Base-by-base conservation (phyloP, 192 early-diverging fungal genomes). In the Pecoramyces ruminantium region DNA sequence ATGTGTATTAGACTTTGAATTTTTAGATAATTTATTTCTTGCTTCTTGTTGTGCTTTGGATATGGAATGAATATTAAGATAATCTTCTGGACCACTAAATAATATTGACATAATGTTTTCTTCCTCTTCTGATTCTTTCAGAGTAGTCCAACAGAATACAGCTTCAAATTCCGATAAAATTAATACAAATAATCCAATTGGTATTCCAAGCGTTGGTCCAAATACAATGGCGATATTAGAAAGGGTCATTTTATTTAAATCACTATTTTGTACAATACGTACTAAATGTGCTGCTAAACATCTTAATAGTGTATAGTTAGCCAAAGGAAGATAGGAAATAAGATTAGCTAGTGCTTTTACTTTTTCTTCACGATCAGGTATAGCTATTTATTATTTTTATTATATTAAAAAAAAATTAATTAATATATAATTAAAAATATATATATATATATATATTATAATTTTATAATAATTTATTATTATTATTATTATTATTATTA, bases 211-310 rank as follows among this genome's bases (percentile, higher is more conserved):
- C 11, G 97, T 97, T 25, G 96, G 96, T 29, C 95, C 92, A 83
- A 98, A 98, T 14, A 99, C 96, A 80, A 98, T 99, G 78, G 95
- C 94, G 38, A 99, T 91, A 88, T 98, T 98, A n/a, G 94, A 91
- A 78, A 96, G 88, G 13, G 93, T 97, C 97, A 99, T 99, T 84
- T 92, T 93, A 88, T 99, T 99, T 30, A 91, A 86, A 38, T 93
- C 92, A n/a, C 91, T 87, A 78, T 92, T 88, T 81, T 93, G 92
- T 25, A 98, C 97, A 78, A 99, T 92, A 51, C 93, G 87, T 79
- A 97, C 92, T 80, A 99, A 90, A 82, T 99, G 97, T 0, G 93
- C 96, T 1, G 94, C 93, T 79, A 99, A 84, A 4, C 92, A 92
- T 38, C 93, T 90, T 29, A 99, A 86, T 29, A 97, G 88, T 17